Evolutionary conservation across 495 filamentous ascomycete genomes (phyloP).

Genomic region (Penicillium paradoxum): DNA sequence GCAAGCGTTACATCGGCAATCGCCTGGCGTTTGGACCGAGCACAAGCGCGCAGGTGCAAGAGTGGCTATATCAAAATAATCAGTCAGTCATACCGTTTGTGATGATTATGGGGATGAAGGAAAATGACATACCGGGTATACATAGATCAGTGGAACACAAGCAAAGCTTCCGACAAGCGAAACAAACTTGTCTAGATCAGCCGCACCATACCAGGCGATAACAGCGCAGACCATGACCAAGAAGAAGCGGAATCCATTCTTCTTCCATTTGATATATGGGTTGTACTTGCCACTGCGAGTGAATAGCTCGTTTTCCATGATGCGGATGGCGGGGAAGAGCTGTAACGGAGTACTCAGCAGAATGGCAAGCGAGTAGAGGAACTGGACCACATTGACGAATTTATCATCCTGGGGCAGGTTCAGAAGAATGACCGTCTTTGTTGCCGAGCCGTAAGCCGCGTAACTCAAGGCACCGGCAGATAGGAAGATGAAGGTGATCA

Average conservation of each 20-base stretch:
- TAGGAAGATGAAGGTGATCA: conserved; percentile 87
- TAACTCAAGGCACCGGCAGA: conserved; percentile 91
- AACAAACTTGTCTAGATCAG: conserved; percentile 95
- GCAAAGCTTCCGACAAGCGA: conserved; percentile 94
- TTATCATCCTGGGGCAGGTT: conserved; percentile 95
- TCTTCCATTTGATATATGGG: conserved; percentile 95
- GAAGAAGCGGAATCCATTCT: conserved; percentile 92
- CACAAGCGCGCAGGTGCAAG: conserved; percentile 78
- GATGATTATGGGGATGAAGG: neutral
- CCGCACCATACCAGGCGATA: conserved; percentile 87
- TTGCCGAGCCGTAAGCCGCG: conserved; percentile 89
- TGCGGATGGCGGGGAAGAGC: conserved; percentile 92
- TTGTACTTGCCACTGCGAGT: conserved; percentile 91
- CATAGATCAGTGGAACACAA: conserved; percentile 94
- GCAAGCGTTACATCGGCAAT: conserved; percentile 68
- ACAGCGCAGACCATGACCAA: conserved; percentile 79
- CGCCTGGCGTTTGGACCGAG: conserved; percentile 56
- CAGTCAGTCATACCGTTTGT: conserved; percentile 1
- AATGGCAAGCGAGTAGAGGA: conserved; percentile 92
- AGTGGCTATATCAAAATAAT: conserved; percentile 57
- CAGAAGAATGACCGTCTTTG: conserved; percentile 91
- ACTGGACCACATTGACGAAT: conserved; percentile 91
- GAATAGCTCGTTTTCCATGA: conserved; percentile 64
- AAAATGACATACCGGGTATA: conserved; percentile 76
- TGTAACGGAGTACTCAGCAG: conserved; percentile 90